Evolutionary conservation across 306 rosid species (phyloP), one percentile per base, ranked within the genome.

Genomic region (Gastrolobium bilobum): DNA sequence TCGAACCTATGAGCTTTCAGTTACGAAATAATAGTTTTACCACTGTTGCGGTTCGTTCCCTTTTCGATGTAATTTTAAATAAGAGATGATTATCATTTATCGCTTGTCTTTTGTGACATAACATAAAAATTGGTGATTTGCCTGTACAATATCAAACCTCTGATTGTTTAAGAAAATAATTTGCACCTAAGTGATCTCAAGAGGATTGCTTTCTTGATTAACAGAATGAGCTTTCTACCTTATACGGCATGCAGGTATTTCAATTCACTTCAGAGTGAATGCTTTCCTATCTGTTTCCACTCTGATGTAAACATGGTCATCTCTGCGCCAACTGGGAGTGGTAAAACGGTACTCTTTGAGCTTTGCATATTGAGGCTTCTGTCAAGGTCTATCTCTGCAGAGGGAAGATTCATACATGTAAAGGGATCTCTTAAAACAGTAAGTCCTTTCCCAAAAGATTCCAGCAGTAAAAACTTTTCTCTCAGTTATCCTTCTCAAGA

Each of bases 291-390:
- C 75, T 94, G 99, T 86, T 89, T 91, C 86, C 88, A 95, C 87
- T 91, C 99, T 35, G 95, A 95, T 82, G 78, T 57, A 73, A 95
- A 95, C 86, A 90, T 95, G 99, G 89, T 92, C 79, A 88, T 95
- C 82, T 92, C 99, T 34, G 99, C 99, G 20, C 99, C 99, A 52
- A 95, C 99, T 63, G 98, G 98, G 60, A 91, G 99, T 81, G 99
- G 99, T 37, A 95, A 95, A 91, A 95, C 99, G 30, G 96, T 88
- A 75, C 92, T 95, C 57, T 95, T 95, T 77, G 99, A 95, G 87
- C 98, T 95, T 66, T 92, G 99, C 87, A 80, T 92, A 78, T 85
- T 95, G 91, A 91, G 97, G 89, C 91, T 95, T 77, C 92, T 95
- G 78, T 87, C 99, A 56, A 84, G 84, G 83, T 95, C 85, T 82